Conservation (phyloP, 2,329 filamentous ascomycete species). For the Xylariaceae sp. region DNA sequence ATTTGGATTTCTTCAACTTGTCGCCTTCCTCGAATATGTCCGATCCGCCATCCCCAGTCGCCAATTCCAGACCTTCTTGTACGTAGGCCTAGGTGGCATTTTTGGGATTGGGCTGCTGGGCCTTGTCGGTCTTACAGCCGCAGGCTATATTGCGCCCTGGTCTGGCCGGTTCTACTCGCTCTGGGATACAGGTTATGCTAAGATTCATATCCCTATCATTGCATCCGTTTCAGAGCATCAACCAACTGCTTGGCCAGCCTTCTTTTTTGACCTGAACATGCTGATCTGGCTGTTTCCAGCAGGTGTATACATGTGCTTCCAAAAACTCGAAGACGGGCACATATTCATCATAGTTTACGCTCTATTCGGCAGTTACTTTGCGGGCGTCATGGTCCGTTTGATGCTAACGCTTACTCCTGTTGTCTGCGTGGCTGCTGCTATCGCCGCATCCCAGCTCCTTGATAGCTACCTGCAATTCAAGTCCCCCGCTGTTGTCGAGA, state of each 20-base stretch:
- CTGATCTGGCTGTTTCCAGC: slow-evolving; percentile 99
- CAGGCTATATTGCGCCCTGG: slow-evolving; percentile 94
- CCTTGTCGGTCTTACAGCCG: slow-evolving; percentile 80
- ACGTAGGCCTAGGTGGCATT: slow-evolving; percentile 67
- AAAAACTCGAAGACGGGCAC: slow-evolving; percentile 88
- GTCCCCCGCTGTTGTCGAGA: slow-evolving; percentile 53
- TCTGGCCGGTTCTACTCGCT: slow-evolving; percentile 98
- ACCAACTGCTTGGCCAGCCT: slow-evolving; percentile 96
- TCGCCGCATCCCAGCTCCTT: slow-evolving; percentile 81
- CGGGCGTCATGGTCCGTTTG: slow-evolving; percentile 97
- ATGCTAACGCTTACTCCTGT: slow-evolving; percentile 97
- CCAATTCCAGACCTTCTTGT: slow-evolving; percentile 89
- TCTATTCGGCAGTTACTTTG: slow-evolving; percentile 96
- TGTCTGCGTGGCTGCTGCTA: slow-evolving; percentile 88
- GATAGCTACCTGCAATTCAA: slow-evolving; percentile 75
- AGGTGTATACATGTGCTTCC: slow-evolving; percentile 97
- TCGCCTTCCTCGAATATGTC: slow-evolving; percentile 88
- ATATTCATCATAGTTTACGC: slow-evolving; percentile 97
- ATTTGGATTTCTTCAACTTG: slow-evolving; percentile 90
- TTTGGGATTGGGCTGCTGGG: slow-evolving; percentile 69
- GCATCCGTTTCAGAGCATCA: slow-evolving; percentile 99
- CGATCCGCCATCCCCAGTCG: slow-evolving; percentile 83
- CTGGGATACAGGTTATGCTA: slow-evolving; percentile 97
- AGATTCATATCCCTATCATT: slow-evolving; percentile 99
- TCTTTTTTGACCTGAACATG: slow-evolving; percentile 98